Evolutionary conservation across 176 grass and related monocot genomes (phyloP), one percentile per base, ranked within the genome.

Genomic region (Phragmites australis): DNA sequence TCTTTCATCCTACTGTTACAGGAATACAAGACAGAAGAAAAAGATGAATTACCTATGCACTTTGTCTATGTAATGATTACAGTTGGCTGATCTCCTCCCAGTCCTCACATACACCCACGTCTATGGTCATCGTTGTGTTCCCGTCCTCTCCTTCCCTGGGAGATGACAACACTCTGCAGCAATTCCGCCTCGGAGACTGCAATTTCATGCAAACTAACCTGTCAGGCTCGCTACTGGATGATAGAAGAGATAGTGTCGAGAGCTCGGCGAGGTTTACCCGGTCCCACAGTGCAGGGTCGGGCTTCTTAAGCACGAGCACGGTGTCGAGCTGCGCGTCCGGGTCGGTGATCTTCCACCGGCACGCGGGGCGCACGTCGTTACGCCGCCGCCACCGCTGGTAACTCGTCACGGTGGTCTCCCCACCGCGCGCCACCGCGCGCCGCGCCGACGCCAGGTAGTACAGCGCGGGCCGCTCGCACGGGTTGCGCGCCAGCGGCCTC

Each of bases 321-420:
- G 95, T 32, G 54, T 99, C 88, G 71, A 99, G 83, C 40, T 79
- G 58, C 59, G 77, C 88, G 80, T 93, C 93, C 23, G 96, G 96
- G 66, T 93, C 96, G 53, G 88, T 76, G 48, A 95, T 93, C n/a
- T 89, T 85, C 96, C 96, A 99, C 30, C 92, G 90, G 88, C 96
- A 99, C 27, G 75, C 23, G 2, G 96, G 88, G 21, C 83, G 84
- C 25, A 76, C 68, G 53, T 96, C 87, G 70, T 90, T 88, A 8
- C 41, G 81, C 66, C 74, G 88, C 75, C 87, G 83, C 88, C 88
- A 90, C 78, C 88, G 89, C 78, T 91, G 40, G 79, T 99, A 99
- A 23, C 75, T 77, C 12, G 96, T 99, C 37, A 93, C 79, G 78
- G 81, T 97, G 41, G 89, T 95, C 75, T 85, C 77, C 72, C 69